Percentiles rank a stretch among this genome's conserved stretches.
Conservation (phyloP, 2,329 filamentous ascomycete genomes). For the Fonsecaea monophora region DNA sequence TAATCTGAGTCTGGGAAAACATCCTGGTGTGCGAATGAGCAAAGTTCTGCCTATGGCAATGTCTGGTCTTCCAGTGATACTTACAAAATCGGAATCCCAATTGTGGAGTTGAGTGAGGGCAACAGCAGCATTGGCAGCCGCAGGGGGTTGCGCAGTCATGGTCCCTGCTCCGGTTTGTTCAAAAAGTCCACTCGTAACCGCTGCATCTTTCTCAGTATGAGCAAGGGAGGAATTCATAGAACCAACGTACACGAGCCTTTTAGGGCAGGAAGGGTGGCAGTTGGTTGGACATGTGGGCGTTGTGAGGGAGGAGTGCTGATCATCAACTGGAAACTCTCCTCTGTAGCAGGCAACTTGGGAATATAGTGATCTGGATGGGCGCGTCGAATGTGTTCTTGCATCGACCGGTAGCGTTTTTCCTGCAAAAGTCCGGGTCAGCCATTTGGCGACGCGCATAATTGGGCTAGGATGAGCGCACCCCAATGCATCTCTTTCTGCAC, state of each 20-base stretch:
- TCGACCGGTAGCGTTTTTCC: conserved; percentile 96
- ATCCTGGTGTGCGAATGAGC: conserved; percentile 58
- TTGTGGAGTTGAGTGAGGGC: conserved; percentile 86
- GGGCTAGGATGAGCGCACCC: conserved; percentile 62
- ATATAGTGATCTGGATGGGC: conserved; percentile 98
- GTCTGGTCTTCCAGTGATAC: conserved; percentile 44
- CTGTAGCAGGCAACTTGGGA: conserved; percentile 94
- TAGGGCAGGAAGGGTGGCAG: conserved; percentile 40
- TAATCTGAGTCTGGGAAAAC: conserved; percentile 75
- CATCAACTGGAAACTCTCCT: conserved; percentile 97
- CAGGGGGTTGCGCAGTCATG: conserved; percentile 71
- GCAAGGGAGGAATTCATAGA: conserved; percentile 34
- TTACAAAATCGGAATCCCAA: conserved; percentile 78
- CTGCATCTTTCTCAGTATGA: conserved; percentile 44
- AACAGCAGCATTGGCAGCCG: conserved; percentile 79
- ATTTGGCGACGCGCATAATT: conserved; percentile 40
- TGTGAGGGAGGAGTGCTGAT: conserved; percentile 86
- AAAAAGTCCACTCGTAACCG: conserved; percentile 68
- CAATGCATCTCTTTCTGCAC: conserved; percentile 96
- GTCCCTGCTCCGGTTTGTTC: conserved; percentile 72
- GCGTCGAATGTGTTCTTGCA: conserved; percentile 98
- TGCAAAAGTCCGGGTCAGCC: conserved; percentile 52
- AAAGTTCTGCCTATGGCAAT: conserved; percentile 24
- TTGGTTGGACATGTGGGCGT: conserved; percentile 62
- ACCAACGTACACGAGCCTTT: conserved; percentile 40